phyloP scores from a whole-genome alignment of 179 eudicot species.

The Silene vulgaris region DNA sequence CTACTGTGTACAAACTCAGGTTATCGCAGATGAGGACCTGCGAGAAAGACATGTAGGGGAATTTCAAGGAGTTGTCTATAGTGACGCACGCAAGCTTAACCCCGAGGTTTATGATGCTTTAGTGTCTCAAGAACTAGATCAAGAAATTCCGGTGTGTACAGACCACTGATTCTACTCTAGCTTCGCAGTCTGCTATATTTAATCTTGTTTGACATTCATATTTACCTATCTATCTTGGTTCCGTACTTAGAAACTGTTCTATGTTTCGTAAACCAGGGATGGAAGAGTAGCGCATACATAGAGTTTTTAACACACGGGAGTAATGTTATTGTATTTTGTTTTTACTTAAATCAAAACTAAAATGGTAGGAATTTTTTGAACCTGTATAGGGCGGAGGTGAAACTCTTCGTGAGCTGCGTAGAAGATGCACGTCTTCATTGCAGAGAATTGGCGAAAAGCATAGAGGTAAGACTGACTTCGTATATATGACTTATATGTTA shows the following conservation, averaged over 20 bases:
- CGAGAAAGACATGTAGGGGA: slow-evolving; percentile 76
- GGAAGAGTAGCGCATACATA: too few relatives aligned
- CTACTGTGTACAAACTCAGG: slow-evolving; percentile 34
- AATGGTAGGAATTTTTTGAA: not conserved
- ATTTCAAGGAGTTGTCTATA: slow-evolving; percentile 54
- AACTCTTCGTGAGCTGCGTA: slow-evolving; percentile 59
- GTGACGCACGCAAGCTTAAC: slow-evolving; percentile 38
- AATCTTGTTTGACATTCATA: not conserved
- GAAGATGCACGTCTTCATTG: slow-evolving; percentile 54
- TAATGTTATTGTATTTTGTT: too few relatives aligned
- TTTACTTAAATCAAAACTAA: not conserved
- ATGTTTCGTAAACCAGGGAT: too few relatives aligned
- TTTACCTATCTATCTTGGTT: too few relatives aligned
- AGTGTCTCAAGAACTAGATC: slow-evolving; percentile 38
- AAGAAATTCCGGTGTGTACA: slow-evolving; percentile 58
- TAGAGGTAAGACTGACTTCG: slow-evolving; percentile 50
- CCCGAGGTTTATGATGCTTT: slow-evolving; percentile 54
- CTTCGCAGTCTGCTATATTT: not conserved
- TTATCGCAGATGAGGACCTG: slow-evolving; percentile 50
- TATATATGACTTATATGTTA: too few relatives aligned
- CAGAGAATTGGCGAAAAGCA: slow-evolving; percentile 58
- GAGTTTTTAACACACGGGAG: too few relatives aligned
- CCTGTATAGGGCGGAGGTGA: slow-evolving; percentile 86
- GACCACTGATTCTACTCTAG: not conserved
- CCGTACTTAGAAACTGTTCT: too few relatives aligned